Percentiles rank a stretch among this genome's conserved stretches.
Conservation (phyloP, 495 filamentous ascomycete species). For the Zalerion maritima region DNA sequence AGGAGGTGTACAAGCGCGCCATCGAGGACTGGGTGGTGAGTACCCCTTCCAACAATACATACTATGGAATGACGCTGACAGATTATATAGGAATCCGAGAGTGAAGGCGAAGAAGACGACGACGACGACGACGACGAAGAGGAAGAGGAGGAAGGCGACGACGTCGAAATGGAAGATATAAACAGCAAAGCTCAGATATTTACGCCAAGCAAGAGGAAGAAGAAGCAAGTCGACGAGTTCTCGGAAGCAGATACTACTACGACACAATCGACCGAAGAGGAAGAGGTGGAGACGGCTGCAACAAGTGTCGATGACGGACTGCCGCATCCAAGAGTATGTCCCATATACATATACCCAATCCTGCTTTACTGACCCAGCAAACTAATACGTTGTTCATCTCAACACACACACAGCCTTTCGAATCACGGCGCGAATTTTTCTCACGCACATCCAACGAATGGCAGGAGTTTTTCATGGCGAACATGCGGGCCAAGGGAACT, state of each 20-base stretch:
- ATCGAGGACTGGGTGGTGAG: slow-evolving; percentile 71
- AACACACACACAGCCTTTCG: slow-evolving; percentile 66
- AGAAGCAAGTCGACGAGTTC: slow-evolving; percentile 28
- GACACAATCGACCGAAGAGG: slow-evolving; percentile 21
- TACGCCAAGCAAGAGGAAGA: slow-evolving; percentile 30
- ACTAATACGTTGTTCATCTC: slow-evolving; percentile 4
- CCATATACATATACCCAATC: too few species aligned
- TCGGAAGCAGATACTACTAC: slow-evolving; percentile 19
- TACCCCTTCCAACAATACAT: not conserved
- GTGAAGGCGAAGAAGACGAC: slow-evolving; percentile 58
- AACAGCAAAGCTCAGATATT: slow-evolving; percentile 15
- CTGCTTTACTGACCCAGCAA: not conserved
- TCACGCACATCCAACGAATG: slow-evolving; percentile 73
- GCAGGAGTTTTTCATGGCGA: slow-evolving; percentile 70
- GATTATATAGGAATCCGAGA: slow-evolving; percentile 37
- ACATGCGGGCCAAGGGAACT: slow-evolving; percentile 43
- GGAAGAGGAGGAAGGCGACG: slow-evolving; percentile 41
- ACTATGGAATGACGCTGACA: slow-evolving; percentile 9
- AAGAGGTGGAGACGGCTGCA: slow-evolving; percentile 26
- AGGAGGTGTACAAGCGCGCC: slow-evolving; percentile 71
- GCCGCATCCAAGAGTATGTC: slow-evolving; percentile 39
- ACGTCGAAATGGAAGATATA: slow-evolving; percentile 28
- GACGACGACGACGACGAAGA: slow-evolving; percentile 54
- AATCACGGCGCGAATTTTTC: slow-evolving; percentile 86
- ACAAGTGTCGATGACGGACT: slow-evolving; percentile 40